phyloP scores from a whole-genome alignment of 2,329 filamentous ascomycete genomes.

The Pestalotiopsis fici region DNA sequence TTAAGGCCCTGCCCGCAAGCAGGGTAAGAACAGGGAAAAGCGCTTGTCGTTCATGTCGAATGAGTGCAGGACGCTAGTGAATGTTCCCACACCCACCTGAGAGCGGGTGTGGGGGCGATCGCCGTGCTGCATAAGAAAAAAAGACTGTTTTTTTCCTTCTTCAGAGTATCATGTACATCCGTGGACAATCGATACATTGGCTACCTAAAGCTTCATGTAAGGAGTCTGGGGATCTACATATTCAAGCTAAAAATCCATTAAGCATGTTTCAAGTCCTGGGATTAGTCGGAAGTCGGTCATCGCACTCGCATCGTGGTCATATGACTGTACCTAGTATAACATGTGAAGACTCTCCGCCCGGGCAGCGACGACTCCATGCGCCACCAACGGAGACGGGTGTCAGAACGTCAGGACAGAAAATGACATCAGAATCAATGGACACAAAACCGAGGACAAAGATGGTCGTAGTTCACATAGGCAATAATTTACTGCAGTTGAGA shows the following conservation, averaged over 20 bases:
- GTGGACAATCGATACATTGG: neutral
- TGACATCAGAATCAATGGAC: neutral
- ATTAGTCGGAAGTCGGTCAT: neutral
- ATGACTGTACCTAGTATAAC: neutral
- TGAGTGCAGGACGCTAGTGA: neutral
- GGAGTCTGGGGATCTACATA: neutral
- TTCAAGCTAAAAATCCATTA: neutral
- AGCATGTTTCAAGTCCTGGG: neutral
- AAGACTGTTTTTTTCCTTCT: neutral
- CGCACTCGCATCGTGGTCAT: neutral
- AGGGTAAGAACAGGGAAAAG: neutral
- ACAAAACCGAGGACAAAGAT: neutral
- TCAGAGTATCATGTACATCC: neutral
- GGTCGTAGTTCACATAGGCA: neutral
- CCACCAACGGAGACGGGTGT: neutral
- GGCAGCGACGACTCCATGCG: neutral
- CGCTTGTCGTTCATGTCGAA: neutral
- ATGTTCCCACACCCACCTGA: neutral
- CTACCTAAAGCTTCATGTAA: neutral
- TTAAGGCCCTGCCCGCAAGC: neutral
- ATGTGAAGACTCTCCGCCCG: neutral
- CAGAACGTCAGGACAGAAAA: neutral
- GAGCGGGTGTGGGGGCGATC: neutral
- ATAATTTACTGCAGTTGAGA: neutral
- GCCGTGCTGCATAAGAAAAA: neutral